A percentile compares a stretch with the other conserved stretches of the same genome.
Conservation (phyloP, 2,329 filamentous ascomycete species). For the Aurifilum marmelostoma region DNA sequence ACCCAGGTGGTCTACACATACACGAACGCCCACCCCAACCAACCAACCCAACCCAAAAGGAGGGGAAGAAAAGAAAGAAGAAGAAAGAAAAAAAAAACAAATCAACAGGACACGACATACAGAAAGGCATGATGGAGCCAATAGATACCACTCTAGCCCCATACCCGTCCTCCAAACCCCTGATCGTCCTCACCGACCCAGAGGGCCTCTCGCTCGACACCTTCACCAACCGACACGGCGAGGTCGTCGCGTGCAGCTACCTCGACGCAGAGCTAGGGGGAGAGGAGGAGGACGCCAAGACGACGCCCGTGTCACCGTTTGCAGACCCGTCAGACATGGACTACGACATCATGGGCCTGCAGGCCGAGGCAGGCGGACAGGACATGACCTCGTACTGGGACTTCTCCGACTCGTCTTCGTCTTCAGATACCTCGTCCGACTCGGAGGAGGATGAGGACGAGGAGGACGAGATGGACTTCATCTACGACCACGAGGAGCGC, state of each 20-base stretch:
- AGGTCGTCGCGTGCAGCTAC: not conserved
- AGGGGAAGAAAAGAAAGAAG: no score
- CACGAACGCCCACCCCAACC: not conserved
- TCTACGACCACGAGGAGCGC: not conserved
- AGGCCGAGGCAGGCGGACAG: constrained; percentile 8
- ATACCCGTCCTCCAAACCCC: not conserved
- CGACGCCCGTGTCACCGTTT: not conserved
- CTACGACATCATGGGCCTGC: constrained; percentile 1
- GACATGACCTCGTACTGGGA: constrained; percentile 10
- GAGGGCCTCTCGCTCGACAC: constrained; percentile 12
- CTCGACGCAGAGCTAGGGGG: not conserved
- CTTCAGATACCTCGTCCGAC: constrained; percentile 1
- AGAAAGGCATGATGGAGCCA: not conserved
- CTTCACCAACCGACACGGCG: not conserved
- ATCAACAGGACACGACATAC: not conserved
- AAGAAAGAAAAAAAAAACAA: no score
- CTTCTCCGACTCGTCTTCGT: not conserved
- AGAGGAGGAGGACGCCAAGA: not conserved
- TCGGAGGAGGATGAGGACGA: constrained; percentile 5
- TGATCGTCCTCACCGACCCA: constrained; percentile 10
- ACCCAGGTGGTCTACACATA: not conserved
- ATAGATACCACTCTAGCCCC: not conserved
- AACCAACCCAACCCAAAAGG: not conserved
- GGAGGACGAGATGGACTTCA: constrained; percentile 15
- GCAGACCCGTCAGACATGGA: constrained; percentile 14